Conservation (phyloP, 2,329 filamentous ascomycete genomes). For the Paraphoma sp. region DNA sequence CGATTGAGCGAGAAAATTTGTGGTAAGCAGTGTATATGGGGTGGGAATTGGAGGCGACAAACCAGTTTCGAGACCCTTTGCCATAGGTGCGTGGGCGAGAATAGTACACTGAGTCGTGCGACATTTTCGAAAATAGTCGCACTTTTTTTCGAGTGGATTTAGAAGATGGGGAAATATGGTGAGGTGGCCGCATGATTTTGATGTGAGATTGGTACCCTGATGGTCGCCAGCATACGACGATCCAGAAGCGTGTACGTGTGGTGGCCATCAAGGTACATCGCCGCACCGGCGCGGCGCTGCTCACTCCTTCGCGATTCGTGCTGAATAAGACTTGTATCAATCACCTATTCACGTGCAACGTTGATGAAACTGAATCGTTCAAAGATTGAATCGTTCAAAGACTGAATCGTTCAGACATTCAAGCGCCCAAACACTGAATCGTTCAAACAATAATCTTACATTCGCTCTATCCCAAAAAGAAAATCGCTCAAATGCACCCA, state of each 20-base stretch:
- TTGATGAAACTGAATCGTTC: too few species aligned
- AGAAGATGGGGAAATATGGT: too few species aligned
- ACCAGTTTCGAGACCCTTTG: conserved; percentile 93
- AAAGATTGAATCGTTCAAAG: too few species aligned
- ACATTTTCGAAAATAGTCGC: conserved; percentile 20
- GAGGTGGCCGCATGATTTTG: not conserved
- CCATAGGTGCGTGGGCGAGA: conserved; percentile 94
- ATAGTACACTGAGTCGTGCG: conserved; percentile 76
- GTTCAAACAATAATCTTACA: too few species aligned
- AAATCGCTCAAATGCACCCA: not conserved
- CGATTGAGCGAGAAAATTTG: not conserved
- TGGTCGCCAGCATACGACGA: conserved; percentile 2
- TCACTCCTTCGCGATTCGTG: not conserved
- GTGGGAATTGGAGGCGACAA: conserved; percentile 50
- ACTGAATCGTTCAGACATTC: too few species aligned
- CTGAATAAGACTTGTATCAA: not conserved
- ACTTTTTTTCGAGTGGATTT: not conserved
- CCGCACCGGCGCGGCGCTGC: too few species aligned
- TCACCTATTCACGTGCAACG: not conserved
- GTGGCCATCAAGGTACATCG: conserved; percentile 4
- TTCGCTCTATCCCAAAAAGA: not conserved
- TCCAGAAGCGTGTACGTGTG: not conserved
- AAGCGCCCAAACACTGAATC: too few species aligned
- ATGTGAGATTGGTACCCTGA: conserved; percentile 14
- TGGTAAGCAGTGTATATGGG: conserved; percentile 17